These are phyloP conservation scores for Phytopythium sindhum DNA, from an alignment of 352 stramenopile genomes.

Conservation along the genomic window DNA sequence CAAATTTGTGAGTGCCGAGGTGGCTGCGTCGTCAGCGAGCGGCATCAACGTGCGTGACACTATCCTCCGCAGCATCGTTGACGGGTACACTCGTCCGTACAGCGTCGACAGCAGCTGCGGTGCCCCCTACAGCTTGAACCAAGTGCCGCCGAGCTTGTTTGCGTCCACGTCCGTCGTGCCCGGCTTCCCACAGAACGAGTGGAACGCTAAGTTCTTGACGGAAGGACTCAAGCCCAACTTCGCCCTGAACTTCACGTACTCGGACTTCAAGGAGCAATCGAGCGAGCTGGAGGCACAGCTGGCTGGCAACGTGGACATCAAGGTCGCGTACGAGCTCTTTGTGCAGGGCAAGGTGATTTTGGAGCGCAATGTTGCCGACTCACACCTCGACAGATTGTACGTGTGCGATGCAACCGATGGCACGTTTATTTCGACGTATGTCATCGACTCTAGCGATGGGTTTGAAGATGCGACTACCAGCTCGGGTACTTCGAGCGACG, in stretches of 20 bases:
- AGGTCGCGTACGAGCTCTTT: constrained; percentile 32
- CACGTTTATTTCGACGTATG: background rate
- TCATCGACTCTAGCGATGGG: background rate
- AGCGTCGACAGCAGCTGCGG: constrained; percentile 25
- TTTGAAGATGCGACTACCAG: background rate
- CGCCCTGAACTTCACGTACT: constrained; percentile 16
- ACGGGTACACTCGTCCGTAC: constrained; percentile 15
- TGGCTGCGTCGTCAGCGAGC: background rate
- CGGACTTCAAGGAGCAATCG: constrained; percentile 11
- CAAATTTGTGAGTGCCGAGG: background rate
- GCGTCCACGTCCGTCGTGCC: constrained; percentile 32
- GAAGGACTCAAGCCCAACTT: constrained; percentile 12
- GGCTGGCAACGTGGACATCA: constrained; percentile 1
- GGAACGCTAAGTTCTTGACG: constrained; percentile 34
- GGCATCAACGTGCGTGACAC: constrained; percentile 9
- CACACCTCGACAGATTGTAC: constrained; percentile 7
- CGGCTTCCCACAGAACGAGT: constrained; percentile 32
- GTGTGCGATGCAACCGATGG: constrained; percentile 4
- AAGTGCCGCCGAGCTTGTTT: constrained; percentile 21
- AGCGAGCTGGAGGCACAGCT: constrained; percentile 10
- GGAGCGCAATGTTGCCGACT: constrained; percentile 18
- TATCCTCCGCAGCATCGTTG: constrained; percentile 18
- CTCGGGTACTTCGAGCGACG: background rate
- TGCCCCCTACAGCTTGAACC: constrained; percentile 12
- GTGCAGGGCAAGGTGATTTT: constrained; percentile 38